phyloP scores from a whole-genome alignment of 257 asterid genomes.

The Solanum raphanifolium region DNA sequence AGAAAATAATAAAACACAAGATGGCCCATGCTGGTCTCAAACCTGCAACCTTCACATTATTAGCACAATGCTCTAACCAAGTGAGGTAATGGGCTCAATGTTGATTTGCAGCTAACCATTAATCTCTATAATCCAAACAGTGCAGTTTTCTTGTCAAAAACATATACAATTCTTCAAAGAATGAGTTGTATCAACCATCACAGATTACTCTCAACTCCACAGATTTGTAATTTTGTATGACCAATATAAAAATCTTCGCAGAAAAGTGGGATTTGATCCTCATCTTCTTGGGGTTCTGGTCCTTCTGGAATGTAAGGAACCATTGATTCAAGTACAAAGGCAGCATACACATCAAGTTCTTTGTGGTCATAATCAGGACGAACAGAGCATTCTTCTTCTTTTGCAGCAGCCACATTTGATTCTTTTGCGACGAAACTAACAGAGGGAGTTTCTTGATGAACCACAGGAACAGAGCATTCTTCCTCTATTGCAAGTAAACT shows the following conservation, averaged over 20 bases:
- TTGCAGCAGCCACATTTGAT: neutral
- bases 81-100: neutral
- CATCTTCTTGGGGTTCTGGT: neutral
- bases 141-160: neutral
- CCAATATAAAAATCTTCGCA: neutral
- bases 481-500: neutral
- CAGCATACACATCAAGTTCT: neutral
- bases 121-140: too few relatives aligned
- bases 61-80: constrained; percentile 25
- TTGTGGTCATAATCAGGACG: neutral
- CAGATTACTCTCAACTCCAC: neutral
- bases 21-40: too few relatives aligned
- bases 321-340: neutral
- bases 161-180: neutral
- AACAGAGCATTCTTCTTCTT: neutral
- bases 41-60: constrained; percentile 29
- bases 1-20: too few relatives aligned
- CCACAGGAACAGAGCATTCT: too few relatives aligned
- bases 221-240: neutral
- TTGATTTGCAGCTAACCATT: neutral
- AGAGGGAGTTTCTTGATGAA: too few relatives aligned
- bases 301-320: neutral
- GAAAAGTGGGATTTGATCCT: neutral
- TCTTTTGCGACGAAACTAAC: neutral
- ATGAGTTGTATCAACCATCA: neutral